These are phyloP conservation scores for Zygnema cylindricum DNA, from an alignment of 139 green algal species.

Conservation along the genomic window DNA sequence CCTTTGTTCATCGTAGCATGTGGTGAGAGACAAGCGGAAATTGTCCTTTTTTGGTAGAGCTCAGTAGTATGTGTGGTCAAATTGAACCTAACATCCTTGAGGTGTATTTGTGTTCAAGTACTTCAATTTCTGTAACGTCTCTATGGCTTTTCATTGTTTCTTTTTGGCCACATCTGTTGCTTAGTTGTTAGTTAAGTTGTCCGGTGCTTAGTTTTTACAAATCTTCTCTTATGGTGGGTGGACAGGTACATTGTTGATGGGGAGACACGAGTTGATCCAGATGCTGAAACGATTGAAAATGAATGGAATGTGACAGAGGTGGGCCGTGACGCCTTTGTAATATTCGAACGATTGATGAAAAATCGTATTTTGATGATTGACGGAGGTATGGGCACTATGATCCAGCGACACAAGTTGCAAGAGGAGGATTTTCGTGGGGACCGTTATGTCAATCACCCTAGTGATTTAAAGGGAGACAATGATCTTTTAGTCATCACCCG, in stretches of 20 bases:
- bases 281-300: constrained; percentile 1
- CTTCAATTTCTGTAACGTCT: too few species aligned
- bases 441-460: constrained; percentile 74
- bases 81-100: too few species aligned
- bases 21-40: too few species aligned
- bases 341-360: constrained; percentile 82
- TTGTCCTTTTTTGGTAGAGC: too few species aligned
- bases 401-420: constrained; percentile 84
- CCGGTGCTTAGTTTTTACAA: too few species aligned
- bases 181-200: too few species aligned
- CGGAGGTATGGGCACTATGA: constrained; percentile 94
- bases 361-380: constrained; percentile 95
- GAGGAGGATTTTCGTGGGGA: constrained; percentile 88
- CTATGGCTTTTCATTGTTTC: too few species aligned
- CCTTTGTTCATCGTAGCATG: too few species aligned
- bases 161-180: too few species aligned
- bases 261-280: constrained; percentile 38
- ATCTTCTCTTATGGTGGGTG: too few species aligned
- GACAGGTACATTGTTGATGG: constrained; percentile 58
- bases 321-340: constrained; percentile 67
- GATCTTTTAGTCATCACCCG: constrained; percentile 94
- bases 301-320: constrained; percentile 35
- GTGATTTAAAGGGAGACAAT: constrained; percentile 98
- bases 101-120: too few species aligned
- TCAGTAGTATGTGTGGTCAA: too few species aligned